Evolutionary conservation across 176 grass and related monocot species (phyloP).

Genomic region (Raddia distichophylla): DNA sequence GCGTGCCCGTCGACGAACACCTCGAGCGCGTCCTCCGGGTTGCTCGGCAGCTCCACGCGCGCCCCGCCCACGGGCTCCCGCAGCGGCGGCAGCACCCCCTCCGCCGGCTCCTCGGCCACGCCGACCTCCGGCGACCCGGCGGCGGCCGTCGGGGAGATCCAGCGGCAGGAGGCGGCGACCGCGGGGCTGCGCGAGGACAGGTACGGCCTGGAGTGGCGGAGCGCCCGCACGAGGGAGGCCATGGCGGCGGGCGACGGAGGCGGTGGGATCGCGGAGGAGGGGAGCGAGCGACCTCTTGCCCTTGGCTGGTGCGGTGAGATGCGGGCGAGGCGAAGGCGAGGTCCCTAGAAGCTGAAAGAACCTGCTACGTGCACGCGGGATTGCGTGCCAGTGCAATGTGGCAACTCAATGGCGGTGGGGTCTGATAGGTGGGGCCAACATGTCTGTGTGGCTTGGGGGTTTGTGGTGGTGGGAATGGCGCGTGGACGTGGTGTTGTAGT

Average conservation of each 20-base stretch:
- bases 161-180: constrained; percentile 47
- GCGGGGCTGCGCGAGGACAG: constrained; percentile 39
- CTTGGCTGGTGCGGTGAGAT: constrained; percentile 29
- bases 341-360: neutral
- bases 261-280: constrained; percentile 50
- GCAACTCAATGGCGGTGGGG: neutral
- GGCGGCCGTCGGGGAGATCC: constrained; percentile 74
- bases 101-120: constrained; percentile 41
- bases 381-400: neutral
- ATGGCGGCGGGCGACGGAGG: constrained; percentile 43
- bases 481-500: neutral
- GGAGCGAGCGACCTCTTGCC: constrained; percentile 15
- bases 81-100: constrained; percentile 51
- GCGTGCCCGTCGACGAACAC: constrained; percentile 95
- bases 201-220: constrained; percentile 64
- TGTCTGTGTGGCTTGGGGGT: accelerated
- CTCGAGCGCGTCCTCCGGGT: constrained; percentile 87
- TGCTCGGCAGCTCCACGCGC: constrained; percentile 58
- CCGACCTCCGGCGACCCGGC: constrained; percentile 63
- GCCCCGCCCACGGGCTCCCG: constrained; percentile 74
- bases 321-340: neutral
- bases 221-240: constrained; percentile 76
- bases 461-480: neutral
- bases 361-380: neutral
- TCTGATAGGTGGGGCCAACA: accelerated